A percentile compares a stretch with the other conserved stretches of the same genome.
phyloP scores from a whole-genome alignment of 805 yeast genomes.

The Blastobotrys peoriensis region DNA sequence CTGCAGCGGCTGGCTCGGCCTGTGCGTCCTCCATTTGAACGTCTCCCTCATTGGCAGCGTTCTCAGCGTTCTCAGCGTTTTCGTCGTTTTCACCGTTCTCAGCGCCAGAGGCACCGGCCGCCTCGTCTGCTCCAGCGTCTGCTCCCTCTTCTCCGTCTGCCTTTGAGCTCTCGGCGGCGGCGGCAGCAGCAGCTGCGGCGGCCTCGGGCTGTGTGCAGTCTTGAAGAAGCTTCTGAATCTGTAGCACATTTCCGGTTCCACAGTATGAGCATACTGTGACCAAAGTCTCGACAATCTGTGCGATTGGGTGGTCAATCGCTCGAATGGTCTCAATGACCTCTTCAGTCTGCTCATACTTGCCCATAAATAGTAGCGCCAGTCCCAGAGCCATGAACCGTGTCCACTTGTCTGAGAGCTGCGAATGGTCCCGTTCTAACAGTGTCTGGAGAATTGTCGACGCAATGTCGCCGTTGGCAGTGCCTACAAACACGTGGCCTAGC shows the following conservation, averaged over 20 bases:
- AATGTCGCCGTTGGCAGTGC: constrained; percentile 91
- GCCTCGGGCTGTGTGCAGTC: constrained; percentile 71
- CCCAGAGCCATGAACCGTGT: constrained; percentile 87
- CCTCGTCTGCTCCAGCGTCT: constrained; percentile 19
- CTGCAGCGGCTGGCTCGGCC: constrained; percentile 23
- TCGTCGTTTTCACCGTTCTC: constrained; percentile 19
- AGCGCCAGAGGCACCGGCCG: constrained; percentile 17
- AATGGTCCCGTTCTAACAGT: constrained; percentile 73
- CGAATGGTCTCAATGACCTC: constrained; percentile 81
- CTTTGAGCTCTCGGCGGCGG: constrained; percentile 15
- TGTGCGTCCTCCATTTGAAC: constrained; percentile 10
- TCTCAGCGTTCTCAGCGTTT: constrained; percentile 17
- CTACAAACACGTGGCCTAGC: constrained; percentile 90
- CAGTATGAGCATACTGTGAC: constrained; percentile 93
- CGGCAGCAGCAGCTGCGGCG: constrained; percentile 28
- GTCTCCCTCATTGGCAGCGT: constrained; percentile 10
- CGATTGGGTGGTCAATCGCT: constrained; percentile 93
- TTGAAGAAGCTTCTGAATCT: constrained; percentile 84
- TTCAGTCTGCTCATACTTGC: constrained; percentile 91
- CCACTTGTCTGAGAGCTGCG: constrained; percentile 79
- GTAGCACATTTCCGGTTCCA: constrained; percentile 95
- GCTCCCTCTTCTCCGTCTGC: neutral
- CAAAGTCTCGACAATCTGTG: constrained; percentile 80
- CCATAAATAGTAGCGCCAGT: constrained; percentile 84
- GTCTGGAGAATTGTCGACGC: constrained; percentile 90